These are phyloP conservation scores for Sodiomyces alkalinus DNA, from an alignment of 2,329 filamentous ascomycete species.

Conservation along the genomic window DNA sequence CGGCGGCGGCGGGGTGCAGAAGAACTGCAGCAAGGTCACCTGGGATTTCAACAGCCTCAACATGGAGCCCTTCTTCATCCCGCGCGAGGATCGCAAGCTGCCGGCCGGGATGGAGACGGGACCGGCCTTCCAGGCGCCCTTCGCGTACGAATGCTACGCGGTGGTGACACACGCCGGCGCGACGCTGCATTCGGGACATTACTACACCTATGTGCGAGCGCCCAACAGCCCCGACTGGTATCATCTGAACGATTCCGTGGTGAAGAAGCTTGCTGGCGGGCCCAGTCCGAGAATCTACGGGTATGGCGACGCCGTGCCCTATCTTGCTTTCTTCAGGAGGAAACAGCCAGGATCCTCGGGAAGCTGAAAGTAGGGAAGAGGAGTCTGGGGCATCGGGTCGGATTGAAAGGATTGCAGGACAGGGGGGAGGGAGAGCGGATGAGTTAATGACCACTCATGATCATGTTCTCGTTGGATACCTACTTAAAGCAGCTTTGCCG, in stretches of 20 bases:
- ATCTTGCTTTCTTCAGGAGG: conserved; percentile 29
- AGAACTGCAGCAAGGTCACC: conserved; percentile 55
- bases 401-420: not conserved
- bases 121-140: conserved; percentile 22
- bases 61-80: conserved; percentile 28
- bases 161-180: conserved; percentile 64
- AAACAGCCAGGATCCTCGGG: conserved; percentile 12
- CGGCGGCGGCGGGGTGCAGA: conserved; percentile 25
- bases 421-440: not conserved
- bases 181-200: conserved; percentile 60
- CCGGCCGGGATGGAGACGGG: conserved; percentile 8
- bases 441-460: no score
- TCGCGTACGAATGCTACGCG: conserved; percentile 73
- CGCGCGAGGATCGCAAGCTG: conserved; percentile 17
- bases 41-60: conserved; percentile 63
- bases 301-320: conserved; percentile 25
- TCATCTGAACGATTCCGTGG: conserved; percentile 29
- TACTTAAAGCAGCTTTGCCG: no score
- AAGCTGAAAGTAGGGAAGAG: not conserved
- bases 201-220: conserved; percentile 55
- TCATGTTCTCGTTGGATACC: not conserved
- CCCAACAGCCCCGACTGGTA: conserved; percentile 33
- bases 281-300: conserved; percentile 16
- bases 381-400: not conserved
- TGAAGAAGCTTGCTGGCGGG: conserved; percentile 17